Evolutionary conservation across 306 rosid species (phyloP).

Genomic region (Cicer pinnatifidum): DNA sequence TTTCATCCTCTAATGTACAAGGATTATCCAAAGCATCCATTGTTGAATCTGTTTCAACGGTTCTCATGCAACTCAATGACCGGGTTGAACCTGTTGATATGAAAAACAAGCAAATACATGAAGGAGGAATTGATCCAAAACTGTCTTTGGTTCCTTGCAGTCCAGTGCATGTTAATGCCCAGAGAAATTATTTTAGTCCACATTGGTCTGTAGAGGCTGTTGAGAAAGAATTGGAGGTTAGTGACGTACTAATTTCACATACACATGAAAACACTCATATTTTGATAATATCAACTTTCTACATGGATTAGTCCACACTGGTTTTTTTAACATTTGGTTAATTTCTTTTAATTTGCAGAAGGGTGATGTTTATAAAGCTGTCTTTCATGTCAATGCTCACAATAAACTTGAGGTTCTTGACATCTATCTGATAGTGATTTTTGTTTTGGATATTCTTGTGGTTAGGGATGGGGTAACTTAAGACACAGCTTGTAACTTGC

Average conservation of each 20-base stretch:
- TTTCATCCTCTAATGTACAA: slow-evolving; percentile 40
- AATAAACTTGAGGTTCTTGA: slow-evolving; percentile 75
- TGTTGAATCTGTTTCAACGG: slow-evolving; percentile 55
- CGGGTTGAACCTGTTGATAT: slow-evolving; percentile 40
- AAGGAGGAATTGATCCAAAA: slow-evolving; percentile 44
- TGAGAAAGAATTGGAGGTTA: slow-evolving; percentile 72
- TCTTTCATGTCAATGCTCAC: slow-evolving; percentile 80
- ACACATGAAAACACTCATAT: background rate
- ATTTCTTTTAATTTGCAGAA: slow-evolving; percentile 60
- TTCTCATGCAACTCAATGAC: slow-evolving; percentile 52
- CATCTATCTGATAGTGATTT: slow-evolving; percentile 3
- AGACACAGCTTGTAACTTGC: background rate
- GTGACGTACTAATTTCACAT: slow-evolving; percentile 37
- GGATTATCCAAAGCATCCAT: slow-evolving; percentile 46
- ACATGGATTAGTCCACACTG: too few species aligned
- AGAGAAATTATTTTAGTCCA: slow-evolving; percentile 57
- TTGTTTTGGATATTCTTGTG: background rate
- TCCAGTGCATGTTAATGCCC: slow-evolving; percentile 43
- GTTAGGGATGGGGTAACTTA: background rate
- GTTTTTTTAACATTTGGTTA: slow-evolving; percentile 12
- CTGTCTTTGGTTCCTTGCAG: slow-evolving; percentile 36
- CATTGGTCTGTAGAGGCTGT: slow-evolving; percentile 74
- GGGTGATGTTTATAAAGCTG: slow-evolving; percentile 73
- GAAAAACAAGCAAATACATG: slow-evolving; percentile 39
- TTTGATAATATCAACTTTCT: background rate